These are phyloP conservation scores for Eutrema heterophyllum DNA, from an alignment of 345 rosid genomes.

Conservation along the genomic window DNA sequence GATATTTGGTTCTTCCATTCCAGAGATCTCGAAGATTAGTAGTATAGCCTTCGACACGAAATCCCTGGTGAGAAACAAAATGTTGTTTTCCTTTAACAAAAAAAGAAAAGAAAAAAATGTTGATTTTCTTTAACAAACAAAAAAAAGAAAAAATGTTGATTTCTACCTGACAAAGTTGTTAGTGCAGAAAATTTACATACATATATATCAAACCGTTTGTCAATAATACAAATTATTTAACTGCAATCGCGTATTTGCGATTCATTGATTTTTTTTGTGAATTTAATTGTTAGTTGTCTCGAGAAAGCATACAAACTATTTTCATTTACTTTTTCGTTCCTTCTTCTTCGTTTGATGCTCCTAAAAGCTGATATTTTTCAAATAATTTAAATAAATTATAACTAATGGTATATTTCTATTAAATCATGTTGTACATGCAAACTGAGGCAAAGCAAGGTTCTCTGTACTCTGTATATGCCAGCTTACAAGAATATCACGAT, in stretches of 20 bases:
- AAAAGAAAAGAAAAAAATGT: too few species aligned
- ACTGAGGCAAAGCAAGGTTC: conserved; percentile 23
- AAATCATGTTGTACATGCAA: background rate
- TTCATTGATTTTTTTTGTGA: background rate
- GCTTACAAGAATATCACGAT: background rate
- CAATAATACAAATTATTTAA: too few species aligned
- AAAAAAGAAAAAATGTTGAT: too few species aligned
- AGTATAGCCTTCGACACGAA: too few species aligned
- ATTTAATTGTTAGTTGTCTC: background rate
- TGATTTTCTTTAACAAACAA: too few species aligned
- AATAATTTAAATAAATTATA: background rate
- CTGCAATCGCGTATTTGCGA: background rate
- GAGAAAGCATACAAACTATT: conserved; percentile 6
- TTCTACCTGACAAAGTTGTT: too few species aligned
- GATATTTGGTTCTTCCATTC: too few species aligned
- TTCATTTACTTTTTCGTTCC: conserved; percentile 7
- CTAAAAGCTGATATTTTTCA: conserved; percentile 14
- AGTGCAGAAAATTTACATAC: too few species aligned
- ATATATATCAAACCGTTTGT: too few species aligned
- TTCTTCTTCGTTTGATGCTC: conserved; percentile 16
- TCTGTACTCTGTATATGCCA: conserved; percentile 15
- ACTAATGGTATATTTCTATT: background rate
- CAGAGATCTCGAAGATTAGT: too few species aligned
- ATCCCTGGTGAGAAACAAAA: too few species aligned
- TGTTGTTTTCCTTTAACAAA: too few species aligned